phyloP scores from a whole-genome alignment of 768 basidiomycete genomes.

The Myochromella boudieri region DNA sequence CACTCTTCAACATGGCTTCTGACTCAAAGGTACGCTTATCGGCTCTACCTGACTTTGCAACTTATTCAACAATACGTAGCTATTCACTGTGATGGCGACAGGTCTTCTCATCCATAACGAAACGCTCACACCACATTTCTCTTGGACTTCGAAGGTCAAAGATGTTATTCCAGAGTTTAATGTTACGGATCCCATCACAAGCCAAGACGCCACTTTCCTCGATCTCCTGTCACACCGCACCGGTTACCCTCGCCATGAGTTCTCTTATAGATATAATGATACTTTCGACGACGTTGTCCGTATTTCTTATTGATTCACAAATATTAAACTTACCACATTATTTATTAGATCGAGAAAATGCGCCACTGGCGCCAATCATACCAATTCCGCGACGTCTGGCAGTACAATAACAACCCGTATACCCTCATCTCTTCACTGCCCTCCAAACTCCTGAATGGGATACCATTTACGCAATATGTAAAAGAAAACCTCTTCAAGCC shows the following conservation, averaged over 20 bases:
- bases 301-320: background rate
- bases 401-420: constrained; percentile 32
- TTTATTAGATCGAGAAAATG: constrained; percentile 15
- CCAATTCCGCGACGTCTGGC: constrained; percentile 27
- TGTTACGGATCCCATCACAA: constrained; percentile 22
- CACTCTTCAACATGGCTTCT: constrained; percentile 28
- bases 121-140: constrained; percentile 22
- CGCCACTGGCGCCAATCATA: constrained; percentile 26
- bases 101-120: constrained; percentile 28
- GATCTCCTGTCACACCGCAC: constrained; percentile 24
- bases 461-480: constrained; percentile 25
- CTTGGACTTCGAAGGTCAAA: constrained; percentile 25
- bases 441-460: constrained; percentile 14
- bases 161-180: constrained; percentile 25
- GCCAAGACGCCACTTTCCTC: constrained; percentile 16
- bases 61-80: constrained; percentile 10
- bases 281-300: constrained; percentile 9
- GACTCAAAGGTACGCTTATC: constrained; percentile 25
- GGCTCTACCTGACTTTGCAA: background rate
- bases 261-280: constrained; percentile 13
- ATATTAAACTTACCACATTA: background rate
- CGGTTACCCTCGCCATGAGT: constrained; percentile 19
- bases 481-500: constrained; percentile 25
- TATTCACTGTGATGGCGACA: constrained; percentile 24
- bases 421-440: constrained; percentile 24